These are phyloP conservation scores for Chalciporus piperatus DNA, from an alignment of 768 basidiomycete species.

Conservation along the genomic window DNA sequence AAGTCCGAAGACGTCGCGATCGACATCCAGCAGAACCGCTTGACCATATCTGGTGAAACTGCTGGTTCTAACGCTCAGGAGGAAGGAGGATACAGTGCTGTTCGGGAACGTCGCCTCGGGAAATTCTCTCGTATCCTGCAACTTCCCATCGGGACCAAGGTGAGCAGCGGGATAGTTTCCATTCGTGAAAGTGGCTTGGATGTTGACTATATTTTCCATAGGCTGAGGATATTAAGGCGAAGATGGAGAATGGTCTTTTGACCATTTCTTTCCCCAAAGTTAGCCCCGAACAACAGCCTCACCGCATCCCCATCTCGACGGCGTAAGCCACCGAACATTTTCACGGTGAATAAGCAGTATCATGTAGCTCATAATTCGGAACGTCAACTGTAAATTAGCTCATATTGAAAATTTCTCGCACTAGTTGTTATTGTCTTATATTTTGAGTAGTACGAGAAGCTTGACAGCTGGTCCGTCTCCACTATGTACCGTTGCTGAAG, in stretches of 20 bases:
- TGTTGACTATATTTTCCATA: conserved; percentile 10
- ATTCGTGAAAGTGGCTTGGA: neutral
- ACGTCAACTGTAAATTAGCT: neutral
- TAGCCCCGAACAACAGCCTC: conserved; percentile 37
- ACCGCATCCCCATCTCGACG: conserved; percentile 33
- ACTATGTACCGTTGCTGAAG: too few species aligned
- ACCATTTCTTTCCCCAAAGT: conserved; percentile 48
- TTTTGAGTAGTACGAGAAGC: too few species aligned
- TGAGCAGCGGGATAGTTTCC: conserved; percentile 9
- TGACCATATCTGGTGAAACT: conserved; percentile 46
- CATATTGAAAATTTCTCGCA: too few species aligned
- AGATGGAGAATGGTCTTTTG: conserved; percentile 47
- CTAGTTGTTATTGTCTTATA: too few species aligned
- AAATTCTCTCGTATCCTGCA: conserved; percentile 45
- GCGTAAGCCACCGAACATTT: neutral
- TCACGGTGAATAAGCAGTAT: neutral
- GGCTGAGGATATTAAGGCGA: conserved; percentile 46
- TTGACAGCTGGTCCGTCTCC: too few species aligned
- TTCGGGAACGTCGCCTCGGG: conserved; percentile 44
- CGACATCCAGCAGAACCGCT: conserved; percentile 42
- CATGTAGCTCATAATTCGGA: neutral
- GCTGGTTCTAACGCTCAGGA: conserved; percentile 32
- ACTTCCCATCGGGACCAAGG: conserved; percentile 49
- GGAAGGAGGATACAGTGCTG: conserved; percentile 39
- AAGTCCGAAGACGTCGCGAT: conserved; percentile 48